These are phyloP conservation scores for Rhodofomes roseus DNA, from an alignment of 1,284 basidiomycete genomes.

Conservation along the genomic window DNA sequence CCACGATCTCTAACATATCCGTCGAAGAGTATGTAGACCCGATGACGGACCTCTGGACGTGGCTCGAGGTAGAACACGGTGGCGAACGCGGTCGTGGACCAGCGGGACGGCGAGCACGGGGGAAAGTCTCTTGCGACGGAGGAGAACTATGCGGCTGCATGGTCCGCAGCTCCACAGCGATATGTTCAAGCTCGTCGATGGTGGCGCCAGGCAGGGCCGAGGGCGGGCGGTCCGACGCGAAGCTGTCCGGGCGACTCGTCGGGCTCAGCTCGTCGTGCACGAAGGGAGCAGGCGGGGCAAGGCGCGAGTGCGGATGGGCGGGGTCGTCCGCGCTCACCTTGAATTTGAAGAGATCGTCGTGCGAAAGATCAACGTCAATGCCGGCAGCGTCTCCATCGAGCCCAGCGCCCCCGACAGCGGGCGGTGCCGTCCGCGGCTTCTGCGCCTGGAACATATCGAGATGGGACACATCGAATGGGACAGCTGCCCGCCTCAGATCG, in stretches of 20 bases:
- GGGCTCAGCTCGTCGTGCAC: background rate
- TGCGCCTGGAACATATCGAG: too few relatives aligned
- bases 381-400: background rate
- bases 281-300: background rate
- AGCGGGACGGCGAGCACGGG: background rate
- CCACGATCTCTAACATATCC: background rate
- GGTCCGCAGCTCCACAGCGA: constrained; percentile 5
- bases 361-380: background rate
- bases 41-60: background rate
- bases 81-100: constrained; percentile 6
- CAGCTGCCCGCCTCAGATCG: background rate
- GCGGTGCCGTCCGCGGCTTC: background rate
- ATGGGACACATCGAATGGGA: too few relatives aligned
- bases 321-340: background rate
- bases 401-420: background rate
- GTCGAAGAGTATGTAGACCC: background rate
- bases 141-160: background rate
- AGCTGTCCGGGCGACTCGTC: background rate
- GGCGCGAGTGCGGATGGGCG: background rate
- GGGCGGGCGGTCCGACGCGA: constrained; percentile 3
- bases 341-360: background rate
- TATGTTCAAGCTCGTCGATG: constrained; percentile 6
- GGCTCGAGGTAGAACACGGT: background rate
- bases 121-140: background rate
- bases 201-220: constrained; percentile 3